Percentiles rank a stretch among this genome's conserved stretches.
phyloP scores from a whole-genome alignment of 2,329 filamentous ascomycete genomes.

The Botrytis squamosa region DNA sequence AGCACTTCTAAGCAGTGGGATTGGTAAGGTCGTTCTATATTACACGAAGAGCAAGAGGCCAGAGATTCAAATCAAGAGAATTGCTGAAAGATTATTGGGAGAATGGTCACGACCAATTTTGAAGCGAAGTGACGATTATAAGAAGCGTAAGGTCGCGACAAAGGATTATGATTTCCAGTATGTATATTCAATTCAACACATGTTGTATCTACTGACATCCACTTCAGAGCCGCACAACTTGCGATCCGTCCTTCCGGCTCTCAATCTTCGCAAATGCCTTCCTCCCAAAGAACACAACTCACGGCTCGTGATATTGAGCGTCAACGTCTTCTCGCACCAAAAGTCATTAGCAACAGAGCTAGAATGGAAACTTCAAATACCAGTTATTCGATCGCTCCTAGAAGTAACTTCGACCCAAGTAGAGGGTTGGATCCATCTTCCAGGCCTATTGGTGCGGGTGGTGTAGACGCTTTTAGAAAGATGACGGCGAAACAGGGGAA shows the following conservation, averaged over 20 bases:
- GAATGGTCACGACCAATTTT: slow-evolving; percentile 96
- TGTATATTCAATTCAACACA: slow-evolving; percentile 35
- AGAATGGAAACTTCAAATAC: slow-evolving; percentile 42
- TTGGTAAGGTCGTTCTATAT: slow-evolving; percentile 94
- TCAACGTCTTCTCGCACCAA: slow-evolving; percentile 58
- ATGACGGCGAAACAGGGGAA: slow-evolving; percentile 62
- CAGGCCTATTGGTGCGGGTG: slow-evolving; percentile 61
- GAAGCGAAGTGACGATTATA: slow-evolving; percentile 91
- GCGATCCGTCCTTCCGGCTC: slow-evolving; percentile 38
- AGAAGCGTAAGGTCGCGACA: slow-evolving; percentile 70
- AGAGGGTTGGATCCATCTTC: slow-evolving; percentile 49
- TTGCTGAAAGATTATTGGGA: slow-evolving; percentile 86
- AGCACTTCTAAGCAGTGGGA: slow-evolving; percentile 81
- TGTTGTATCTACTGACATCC: slow-evolving; percentile 20
- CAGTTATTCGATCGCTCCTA: slow-evolving; percentile 42
- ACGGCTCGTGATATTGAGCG: slow-evolving; percentile 47
- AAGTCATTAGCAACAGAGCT: slow-evolving; percentile 54
- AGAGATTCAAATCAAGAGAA: slow-evolving; percentile 84
- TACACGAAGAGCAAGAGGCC: slow-evolving; percentile 95
- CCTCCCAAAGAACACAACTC: slow-evolving; percentile 33
- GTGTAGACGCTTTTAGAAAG: slow-evolving; percentile 63
- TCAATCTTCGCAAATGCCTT: slow-evolving; percentile 34
- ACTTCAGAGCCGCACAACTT: slow-evolving; percentile 38
- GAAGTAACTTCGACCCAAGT: slow-evolving; percentile 59
- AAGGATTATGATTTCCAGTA: slow-evolving; percentile 64